Percentiles rank a stretch among this genome's conserved stretches.
These are phyloP conservation scores for Cladophialophora yegresii DNA, from an alignment of 2,329 filamentous ascomycete genomes.

Conservation along the genomic window DNA sequence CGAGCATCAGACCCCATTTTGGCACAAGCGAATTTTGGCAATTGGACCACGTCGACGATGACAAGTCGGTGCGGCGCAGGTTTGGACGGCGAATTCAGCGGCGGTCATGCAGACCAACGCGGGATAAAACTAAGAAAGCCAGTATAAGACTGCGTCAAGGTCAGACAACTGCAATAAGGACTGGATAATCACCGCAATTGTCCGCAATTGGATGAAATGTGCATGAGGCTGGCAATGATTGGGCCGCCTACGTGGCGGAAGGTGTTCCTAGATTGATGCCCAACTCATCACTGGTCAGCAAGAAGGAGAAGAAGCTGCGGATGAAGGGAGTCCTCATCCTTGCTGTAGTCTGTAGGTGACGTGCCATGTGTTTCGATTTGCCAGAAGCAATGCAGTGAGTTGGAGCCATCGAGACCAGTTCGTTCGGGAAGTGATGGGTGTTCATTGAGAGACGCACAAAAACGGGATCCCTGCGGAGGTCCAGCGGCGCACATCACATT, in stretches of 20 bases:
- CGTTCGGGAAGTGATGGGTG: constrained; percentile 25
- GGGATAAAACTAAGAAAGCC: constrained; percentile 18
- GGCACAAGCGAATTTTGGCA: constrained; percentile 15
- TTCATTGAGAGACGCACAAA: constrained; percentile 20
- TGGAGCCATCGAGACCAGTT: constrained; percentile 24
- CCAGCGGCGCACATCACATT: not conserved
- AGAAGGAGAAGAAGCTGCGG: constrained; percentile 10
- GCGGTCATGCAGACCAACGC: constrained; percentile 22
- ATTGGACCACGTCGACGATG: constrained; percentile 33
- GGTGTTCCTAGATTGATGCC: constrained; percentile 30
- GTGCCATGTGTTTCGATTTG: constrained; percentile 15
- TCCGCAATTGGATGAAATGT: constrained; percentile 27
- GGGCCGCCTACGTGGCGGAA: constrained; percentile 25
- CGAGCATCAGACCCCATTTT: constrained; percentile 14
- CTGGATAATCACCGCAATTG: constrained; percentile 24
- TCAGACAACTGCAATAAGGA: constrained; percentile 31
- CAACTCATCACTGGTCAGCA: constrained; percentile 26
- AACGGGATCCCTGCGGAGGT: constrained; percentile 14
- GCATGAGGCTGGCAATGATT: constrained; percentile 25
- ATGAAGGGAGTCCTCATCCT: constrained; percentile 10
- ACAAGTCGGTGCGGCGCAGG: constrained; percentile 20
- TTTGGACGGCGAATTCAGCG: constrained; percentile 17
- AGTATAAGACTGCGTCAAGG: constrained; percentile 22
- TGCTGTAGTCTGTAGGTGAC: constrained; percentile 10
- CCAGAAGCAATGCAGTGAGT: constrained; percentile 10